Evolutionary conservation across 139 green algal species (phyloP), one percentile per base, ranked within the genome.

Genomic region (Pleodorina starrii): DNA sequence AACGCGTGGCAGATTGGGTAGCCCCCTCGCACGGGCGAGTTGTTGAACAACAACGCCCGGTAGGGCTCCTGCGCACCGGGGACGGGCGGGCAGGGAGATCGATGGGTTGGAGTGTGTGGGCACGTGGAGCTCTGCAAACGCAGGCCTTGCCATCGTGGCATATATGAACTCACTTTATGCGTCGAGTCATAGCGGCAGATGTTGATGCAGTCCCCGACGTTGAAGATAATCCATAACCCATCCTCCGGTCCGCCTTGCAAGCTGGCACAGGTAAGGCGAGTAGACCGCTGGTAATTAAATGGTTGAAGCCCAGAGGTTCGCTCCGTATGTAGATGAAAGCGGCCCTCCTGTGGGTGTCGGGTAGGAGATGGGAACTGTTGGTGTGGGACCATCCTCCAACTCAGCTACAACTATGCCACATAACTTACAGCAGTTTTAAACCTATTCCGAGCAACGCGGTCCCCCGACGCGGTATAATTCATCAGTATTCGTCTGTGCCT

Each of bases 1-100:
- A 93, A 95, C 0, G 91, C 90, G 59, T 96, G 92, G 89, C 94
- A 97, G 19, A 93, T 94, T 44, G 94, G 93, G 35, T 90, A 90
- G 0, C 73, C 89, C 16, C 82, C 51, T 0, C 75, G 75, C 17
- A 74, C 51, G 7, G 79, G n/a, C 12, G 79, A 83, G 36, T 71
- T 86, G 63, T 87, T 91, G 83, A 94, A 94, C 46, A 91, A 79
- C 11, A 95, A 17, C 9, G 88, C 75, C 1, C 85, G 82, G 63
- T 87, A 40, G 1, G 91, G 91, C 10, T 95, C 93, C 92, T 92
- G 74, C 60, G 21, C 12, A 73, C 21, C 63, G 21, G 21, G 29
- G 21, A 12, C 21, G 12, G n/a, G 63, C 19, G 21, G 21, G 21
- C 59, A 32, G 21, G 63, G 63, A 35, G 19, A 38, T 32, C 32